Conservation (phyloP, 192 early-diverging fungal genomes). For the Dissophora ornata region DNA sequence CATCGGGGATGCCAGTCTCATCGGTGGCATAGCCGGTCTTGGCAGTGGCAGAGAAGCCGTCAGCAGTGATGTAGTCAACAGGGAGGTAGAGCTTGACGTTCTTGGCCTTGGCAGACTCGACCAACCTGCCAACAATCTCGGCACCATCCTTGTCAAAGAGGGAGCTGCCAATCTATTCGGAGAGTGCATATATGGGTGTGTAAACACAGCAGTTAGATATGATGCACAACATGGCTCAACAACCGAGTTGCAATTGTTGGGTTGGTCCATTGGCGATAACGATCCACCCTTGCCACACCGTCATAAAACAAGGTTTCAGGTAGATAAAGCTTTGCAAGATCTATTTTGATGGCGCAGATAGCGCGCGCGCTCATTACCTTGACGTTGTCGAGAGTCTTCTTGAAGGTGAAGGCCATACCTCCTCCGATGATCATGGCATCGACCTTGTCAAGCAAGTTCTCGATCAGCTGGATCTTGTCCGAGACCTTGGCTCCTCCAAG, state of each 20-base stretch:
- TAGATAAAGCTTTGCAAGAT: no score
- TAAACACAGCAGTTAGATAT: no score
- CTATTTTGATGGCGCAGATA: no score
- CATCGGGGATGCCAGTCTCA: conserved; percentile 85
- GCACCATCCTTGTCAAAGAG: conserved; percentile 91
- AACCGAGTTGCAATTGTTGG: conserved; percentile 1
- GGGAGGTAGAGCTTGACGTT: conserved; percentile 92
- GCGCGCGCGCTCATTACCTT: conserved; percentile 54
- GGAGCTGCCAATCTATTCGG: conserved; percentile 84
- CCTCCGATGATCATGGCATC: conserved; percentile 85
- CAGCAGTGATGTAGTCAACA: conserved; percentile 88
- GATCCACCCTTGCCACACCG: not conserved
- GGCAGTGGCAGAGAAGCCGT: conserved; percentile 88
- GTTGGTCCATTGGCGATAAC: not conserved
- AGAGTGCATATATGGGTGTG: no score
- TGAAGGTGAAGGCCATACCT: conserved; percentile 99
- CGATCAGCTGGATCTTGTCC: conserved; percentile 99
- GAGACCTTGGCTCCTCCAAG: conserved; percentile 98
- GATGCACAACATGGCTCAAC: not conserved
- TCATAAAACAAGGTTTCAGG: not conserved
- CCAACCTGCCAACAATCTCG: conserved; percentile 80
- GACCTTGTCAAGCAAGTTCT: conserved; percentile 97
- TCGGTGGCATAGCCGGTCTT: conserved; percentile 89
- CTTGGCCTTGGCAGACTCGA: conserved; percentile 92
- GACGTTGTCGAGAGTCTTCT: conserved; percentile 88